A percentile compares a stretch with the other conserved stretches of the same genome.
Evolutionary conservation across 371 early-diverging fungal species (phyloP).

Genomic region (Mucor plumbeus): DNA sequence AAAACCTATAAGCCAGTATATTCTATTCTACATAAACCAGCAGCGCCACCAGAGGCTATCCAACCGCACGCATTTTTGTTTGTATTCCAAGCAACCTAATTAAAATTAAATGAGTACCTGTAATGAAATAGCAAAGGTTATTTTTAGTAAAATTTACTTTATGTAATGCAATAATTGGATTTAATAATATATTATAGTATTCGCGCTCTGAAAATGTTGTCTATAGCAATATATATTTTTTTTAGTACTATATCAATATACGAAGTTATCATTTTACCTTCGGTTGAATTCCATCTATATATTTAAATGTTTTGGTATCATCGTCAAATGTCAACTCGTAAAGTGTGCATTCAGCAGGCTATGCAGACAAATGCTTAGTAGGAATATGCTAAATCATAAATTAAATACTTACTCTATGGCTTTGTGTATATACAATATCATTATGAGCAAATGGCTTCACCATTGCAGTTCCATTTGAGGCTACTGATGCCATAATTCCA

Average conservation of each 20-base stretch:
- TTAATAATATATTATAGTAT: constrained; percentile 3
- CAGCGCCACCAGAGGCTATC: constrained; percentile 37
- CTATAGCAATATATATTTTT: background rate
- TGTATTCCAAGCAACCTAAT: constrained; percentile 33
- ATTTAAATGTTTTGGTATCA: background rate
- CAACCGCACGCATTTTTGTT: constrained; percentile 25
- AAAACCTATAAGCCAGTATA: constrained; percentile 17
- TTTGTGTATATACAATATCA: constrained; percentile 4
- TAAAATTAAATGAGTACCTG: background rate
- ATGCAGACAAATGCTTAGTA: background rate
- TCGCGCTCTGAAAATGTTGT: background rate
- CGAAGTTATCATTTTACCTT: background rate
- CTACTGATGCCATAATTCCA: constrained; percentile 10
- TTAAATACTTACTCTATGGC: background rate
- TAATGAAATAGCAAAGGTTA: background rate
- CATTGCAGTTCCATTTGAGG: constrained; percentile 8
- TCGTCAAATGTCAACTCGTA: constrained; percentile 11
- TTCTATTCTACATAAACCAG: constrained; percentile 39
- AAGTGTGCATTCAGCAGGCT: constrained; percentile 13
- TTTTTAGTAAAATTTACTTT: constrained; percentile 7
- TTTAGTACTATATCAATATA: background rate
- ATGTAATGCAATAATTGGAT: constrained; percentile 18
- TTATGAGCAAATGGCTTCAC: constrained; percentile 4
- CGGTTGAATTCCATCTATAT: constrained; percentile 15
- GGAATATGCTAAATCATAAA: background rate